Percentiles rank a stretch among this genome's conserved stretches.
Evolutionary conservation across 2,329 filamentous ascomycete species (phyloP).

Genomic region (Xylaria sp.): DNA sequence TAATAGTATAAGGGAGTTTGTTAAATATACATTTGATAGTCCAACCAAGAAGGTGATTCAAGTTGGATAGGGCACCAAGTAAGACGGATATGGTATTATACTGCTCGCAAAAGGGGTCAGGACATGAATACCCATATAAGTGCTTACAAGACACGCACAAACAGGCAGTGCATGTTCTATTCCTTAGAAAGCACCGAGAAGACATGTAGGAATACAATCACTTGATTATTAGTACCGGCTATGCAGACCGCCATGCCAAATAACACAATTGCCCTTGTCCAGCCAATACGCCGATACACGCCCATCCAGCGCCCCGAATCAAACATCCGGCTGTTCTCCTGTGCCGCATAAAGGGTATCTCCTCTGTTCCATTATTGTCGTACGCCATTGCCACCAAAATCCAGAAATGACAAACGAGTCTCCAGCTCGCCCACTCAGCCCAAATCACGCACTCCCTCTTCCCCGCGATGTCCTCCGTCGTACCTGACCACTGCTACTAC

Average conservation of each 20-base stretch:
- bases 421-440: not conserved
- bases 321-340: not conserved
- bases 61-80: too few relatives aligned
- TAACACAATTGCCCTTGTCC: not conserved
- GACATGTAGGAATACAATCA: too few relatives aligned
- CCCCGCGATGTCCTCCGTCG: conserved; percentile 44
- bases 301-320: not conserved
- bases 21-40: too few relatives aligned
- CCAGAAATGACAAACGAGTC: not conserved
- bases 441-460: conserved; percentile 35
- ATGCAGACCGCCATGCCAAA: not conserved
- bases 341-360: conserved; percentile 3
- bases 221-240: not conserved
- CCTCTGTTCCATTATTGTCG: not conserved
- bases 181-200: too few relatives aligned
- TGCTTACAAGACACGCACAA: too few relatives aligned
- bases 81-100: too few relatives aligned
- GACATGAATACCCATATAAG: too few relatives aligned
- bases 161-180: too few relatives aligned
- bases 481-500: conserved; percentile 33
- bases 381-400: not conserved
- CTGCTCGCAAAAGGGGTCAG: too few relatives aligned
- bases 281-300: not conserved
- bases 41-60: too few relatives aligned
- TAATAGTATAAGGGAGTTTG: too few relatives aligned